phyloP scores from a whole-genome alignment of 306 rosid genomes.

The Argentina anserina region DNA sequence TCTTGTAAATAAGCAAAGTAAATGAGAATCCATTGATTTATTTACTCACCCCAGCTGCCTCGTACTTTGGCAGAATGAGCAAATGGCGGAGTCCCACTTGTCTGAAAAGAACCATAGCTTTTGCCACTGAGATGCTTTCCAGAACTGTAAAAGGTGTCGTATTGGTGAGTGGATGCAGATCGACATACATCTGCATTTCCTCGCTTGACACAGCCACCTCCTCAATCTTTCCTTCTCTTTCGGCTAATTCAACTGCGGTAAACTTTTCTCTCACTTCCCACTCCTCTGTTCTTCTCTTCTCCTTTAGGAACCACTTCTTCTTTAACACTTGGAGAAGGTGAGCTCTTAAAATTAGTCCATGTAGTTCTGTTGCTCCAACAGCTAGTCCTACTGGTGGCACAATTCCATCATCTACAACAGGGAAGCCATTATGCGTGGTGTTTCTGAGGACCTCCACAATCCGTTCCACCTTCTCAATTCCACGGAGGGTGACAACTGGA shows the following conservation, averaged over 20 bases:
- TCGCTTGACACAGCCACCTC: slow-evolving; percentile 65
- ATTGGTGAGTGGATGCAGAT: slow-evolving; percentile 86
- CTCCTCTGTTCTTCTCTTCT: slow-evolving; percentile 71
- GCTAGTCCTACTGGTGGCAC: slow-evolving; percentile 44
- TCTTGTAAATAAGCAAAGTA: neutral
- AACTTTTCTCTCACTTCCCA: slow-evolving; percentile 90
- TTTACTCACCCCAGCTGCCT: slow-evolving; percentile 69
- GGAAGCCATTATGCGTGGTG: slow-evolving; percentile 82
- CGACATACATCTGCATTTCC: slow-evolving; percentile 84
- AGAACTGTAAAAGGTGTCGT: slow-evolving; percentile 75
- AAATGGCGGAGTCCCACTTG: slow-evolving; percentile 84
- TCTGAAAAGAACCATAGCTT: slow-evolving; percentile 86
- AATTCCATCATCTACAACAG: slow-evolving; percentile 56
- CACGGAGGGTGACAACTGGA: slow-evolving; percentile 56
- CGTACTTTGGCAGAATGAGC: slow-evolving; percentile 74
- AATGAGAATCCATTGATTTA: neutral
- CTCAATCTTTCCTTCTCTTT: slow-evolving; percentile 64
- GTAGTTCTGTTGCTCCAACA: slow-evolving; percentile 52
- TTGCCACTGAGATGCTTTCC: slow-evolving; percentile 74
- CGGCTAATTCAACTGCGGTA: slow-evolving; percentile 73
- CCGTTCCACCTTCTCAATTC: slow-evolving; percentile 66
- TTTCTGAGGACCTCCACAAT: slow-evolving; percentile 75
- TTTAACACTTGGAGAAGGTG: slow-evolving; percentile 70
- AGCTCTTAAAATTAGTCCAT: slow-evolving; percentile 77
- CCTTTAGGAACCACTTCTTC: slow-evolving; percentile 76